Conservation (phyloP, 2,329 filamentous ascomycete species). For the Falciphora oryzae region DNA sequence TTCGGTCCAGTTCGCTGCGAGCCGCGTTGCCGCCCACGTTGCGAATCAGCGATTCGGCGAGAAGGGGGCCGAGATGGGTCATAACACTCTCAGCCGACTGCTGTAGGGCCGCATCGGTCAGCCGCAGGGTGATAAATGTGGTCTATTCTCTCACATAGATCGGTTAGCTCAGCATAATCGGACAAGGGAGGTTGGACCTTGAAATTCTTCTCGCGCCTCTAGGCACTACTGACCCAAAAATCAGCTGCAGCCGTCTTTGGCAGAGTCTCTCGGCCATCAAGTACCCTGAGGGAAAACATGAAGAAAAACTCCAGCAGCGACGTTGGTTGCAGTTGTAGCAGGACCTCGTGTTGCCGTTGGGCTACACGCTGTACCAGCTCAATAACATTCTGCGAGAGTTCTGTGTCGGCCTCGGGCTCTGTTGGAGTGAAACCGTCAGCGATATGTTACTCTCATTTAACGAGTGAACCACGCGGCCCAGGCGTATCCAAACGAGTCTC, state of each 20-base stretch:
- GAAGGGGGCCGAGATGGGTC: constrained; percentile 52
- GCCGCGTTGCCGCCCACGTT: constrained; percentile 65
- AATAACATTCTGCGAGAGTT: constrained; percentile 67
- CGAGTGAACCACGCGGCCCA: not conserved
- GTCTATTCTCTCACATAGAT: constrained; percentile 31
- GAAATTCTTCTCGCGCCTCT: not conserved
- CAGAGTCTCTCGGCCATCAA: constrained; percentile 66
- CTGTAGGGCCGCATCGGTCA: constrained; percentile 36
- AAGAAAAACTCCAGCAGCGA: constrained; percentile 61
- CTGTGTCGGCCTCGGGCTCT: constrained; percentile 59
- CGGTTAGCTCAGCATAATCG: not conserved
- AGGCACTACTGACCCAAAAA: constrained; percentile 58
- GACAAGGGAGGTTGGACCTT: not conserved
- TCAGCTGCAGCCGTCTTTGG: constrained; percentile 69
- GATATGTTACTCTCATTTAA: constrained; percentile 9
- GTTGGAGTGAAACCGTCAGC: not conserved
- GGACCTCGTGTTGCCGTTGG: constrained; percentile 51
- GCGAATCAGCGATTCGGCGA: constrained; percentile 54
- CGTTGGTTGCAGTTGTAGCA: constrained; percentile 52
- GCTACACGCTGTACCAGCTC: constrained; percentile 64
- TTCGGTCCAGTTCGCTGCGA: constrained; percentile 65
- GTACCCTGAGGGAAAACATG: constrained; percentile 62
- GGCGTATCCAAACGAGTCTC: not conserved
- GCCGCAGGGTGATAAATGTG: constrained; percentile 44
- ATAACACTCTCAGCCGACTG: constrained; percentile 44